Conservation (phyloP, 768 basidiomycete species). For the Neoboletus brunneissimus region DNA sequence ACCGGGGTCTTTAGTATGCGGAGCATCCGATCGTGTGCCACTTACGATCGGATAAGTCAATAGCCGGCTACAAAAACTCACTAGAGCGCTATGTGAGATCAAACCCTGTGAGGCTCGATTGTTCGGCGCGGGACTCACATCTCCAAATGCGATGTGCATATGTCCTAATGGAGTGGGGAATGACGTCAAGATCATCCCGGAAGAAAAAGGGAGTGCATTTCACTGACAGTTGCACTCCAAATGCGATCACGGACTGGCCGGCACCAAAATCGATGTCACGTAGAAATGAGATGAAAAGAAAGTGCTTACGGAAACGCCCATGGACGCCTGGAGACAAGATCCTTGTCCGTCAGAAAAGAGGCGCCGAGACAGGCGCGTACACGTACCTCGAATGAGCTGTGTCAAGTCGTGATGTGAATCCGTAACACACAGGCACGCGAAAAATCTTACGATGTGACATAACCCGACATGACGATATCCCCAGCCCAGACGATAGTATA, state of each 20-base stretch:
- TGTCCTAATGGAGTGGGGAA: constrained; percentile 21
- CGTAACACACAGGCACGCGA: neutral
- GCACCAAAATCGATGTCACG: neutral
- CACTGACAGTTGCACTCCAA: constrained; percentile 35
- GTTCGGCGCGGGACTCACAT: constrained; percentile 20
- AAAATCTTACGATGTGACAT: constrained; percentile 27
- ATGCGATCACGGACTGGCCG: constrained; percentile 34
- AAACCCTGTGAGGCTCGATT: neutral
- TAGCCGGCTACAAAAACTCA: constrained; percentile 31
- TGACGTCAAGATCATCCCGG: neutral
- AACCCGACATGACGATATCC: constrained; percentile 20
- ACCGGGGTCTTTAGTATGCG: neutral
- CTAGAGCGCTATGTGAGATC: constrained; percentile 15
- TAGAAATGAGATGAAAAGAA: neutral
- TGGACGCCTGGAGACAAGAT: constrained; percentile 29
- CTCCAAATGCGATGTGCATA: constrained; percentile 40
- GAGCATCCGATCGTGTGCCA: neutral
- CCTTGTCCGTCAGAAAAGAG: neutral
- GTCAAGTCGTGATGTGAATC: neutral
- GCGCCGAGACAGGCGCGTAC: neutral
- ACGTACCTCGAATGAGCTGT: constrained; percentile 27
- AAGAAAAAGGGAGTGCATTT: neutral
- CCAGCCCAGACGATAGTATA: constrained; percentile 32
- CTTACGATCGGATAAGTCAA: constrained; percentile 35
- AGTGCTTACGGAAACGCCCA: constrained; percentile 32